phyloP scores from a whole-genome alignment of 768 basidiomycete genomes.

The Chalciporus sphaerocephalus region DNA sequence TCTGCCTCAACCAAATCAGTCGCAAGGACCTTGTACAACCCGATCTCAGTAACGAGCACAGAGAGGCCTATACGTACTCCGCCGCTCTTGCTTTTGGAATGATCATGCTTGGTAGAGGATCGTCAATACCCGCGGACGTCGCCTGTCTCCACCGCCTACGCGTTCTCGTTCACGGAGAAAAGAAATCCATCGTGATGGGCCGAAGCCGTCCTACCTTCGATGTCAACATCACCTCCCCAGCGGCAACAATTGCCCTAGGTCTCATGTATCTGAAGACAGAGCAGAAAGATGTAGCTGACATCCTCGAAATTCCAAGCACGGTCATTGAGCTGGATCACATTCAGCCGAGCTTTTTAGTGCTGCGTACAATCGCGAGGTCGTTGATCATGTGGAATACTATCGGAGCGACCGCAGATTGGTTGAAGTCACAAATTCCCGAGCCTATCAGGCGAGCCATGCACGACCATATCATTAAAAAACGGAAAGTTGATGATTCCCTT shows the following conservation, averaged over 20 bases:
- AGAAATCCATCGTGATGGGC: slow-evolving; percentile 36
- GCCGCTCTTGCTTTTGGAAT: slow-evolving; percentile 91
- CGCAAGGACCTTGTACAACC: slow-evolving; percentile 72
- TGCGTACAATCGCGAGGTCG: slow-evolving; percentile 71
- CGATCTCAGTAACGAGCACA: slow-evolving; percentile 82
- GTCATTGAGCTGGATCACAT: slow-evolving; percentile 75
- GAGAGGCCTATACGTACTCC: slow-evolving; percentile 88
- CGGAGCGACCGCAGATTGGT: slow-evolving; percentile 68
- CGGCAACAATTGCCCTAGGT: slow-evolving; percentile 84
- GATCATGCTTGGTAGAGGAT: slow-evolving; percentile 91
- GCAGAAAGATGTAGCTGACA: slow-evolving; percentile 80
- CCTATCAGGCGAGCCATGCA: slow-evolving; percentile 62
- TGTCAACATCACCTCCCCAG: slow-evolving; percentile 85
- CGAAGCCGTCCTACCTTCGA: slow-evolving; percentile 58
- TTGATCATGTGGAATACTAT: slow-evolving; percentile 88
- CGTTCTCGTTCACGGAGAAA: slow-evolving; percentile 73
- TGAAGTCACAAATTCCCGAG: slow-evolving; percentile 62
- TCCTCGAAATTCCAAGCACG: slow-evolving; percentile 79
- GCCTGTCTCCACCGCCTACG: slow-evolving; percentile 63
- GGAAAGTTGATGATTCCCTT: slow-evolving; percentile 57
- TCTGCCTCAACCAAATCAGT: slow-evolving; percentile 80
- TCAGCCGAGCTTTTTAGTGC: slow-evolving; percentile 81
- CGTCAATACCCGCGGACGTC: slow-evolving; percentile 71
- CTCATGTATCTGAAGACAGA: slow-evolving; percentile 90
- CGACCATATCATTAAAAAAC: slow-evolving; percentile 42